Evolutionary conservation across 2,329 filamentous ascomycete genomes (phyloP).

Genomic region (Pestalotiopsis sp.): DNA sequence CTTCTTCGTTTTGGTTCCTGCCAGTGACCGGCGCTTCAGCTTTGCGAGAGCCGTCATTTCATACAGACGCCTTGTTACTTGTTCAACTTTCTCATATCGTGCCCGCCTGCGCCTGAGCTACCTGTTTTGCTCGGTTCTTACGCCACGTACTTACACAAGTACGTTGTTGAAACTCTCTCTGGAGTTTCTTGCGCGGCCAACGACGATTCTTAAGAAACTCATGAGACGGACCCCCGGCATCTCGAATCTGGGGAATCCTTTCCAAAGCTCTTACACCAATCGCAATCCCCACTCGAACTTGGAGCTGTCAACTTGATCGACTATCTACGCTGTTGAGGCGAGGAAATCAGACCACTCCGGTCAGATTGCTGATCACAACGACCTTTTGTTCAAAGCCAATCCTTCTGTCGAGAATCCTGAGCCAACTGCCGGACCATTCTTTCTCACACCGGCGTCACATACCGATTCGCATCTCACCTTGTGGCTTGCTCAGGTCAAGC

Average conservation of each 20-base stretch:
- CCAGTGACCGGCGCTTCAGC: not conserved
- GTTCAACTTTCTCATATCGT: not conserved
- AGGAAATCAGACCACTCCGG: not conserved
- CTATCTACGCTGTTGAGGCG: not conserved
- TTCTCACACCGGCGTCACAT: not conserved
- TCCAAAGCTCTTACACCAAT: not conserved
- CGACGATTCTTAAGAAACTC: not conserved
- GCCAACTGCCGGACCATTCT: not conserved
- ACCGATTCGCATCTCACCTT: not conserved
- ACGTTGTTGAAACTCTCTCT: not conserved
- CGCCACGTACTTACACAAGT: not conserved
- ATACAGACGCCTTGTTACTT: not conserved
- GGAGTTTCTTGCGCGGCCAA: not conserved
- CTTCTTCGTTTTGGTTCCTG: not conserved
- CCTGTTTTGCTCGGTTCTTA: not conserved
- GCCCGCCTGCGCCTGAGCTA: not conserved
- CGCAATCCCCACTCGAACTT: not conserved
- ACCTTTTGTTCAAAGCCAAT: not conserved
- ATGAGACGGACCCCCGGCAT: not conserved
- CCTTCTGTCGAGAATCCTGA: not conserved
- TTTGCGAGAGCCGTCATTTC: not conserved
- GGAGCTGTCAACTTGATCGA: not conserved
- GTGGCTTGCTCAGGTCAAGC: not conserved
- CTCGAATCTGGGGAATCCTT: slow-evolving; percentile 1
- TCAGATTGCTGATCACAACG: not conserved